phyloP scores from a whole-genome alignment of 768 basidiomycete genomes.

The Lactarius deliciosus region DNA sequence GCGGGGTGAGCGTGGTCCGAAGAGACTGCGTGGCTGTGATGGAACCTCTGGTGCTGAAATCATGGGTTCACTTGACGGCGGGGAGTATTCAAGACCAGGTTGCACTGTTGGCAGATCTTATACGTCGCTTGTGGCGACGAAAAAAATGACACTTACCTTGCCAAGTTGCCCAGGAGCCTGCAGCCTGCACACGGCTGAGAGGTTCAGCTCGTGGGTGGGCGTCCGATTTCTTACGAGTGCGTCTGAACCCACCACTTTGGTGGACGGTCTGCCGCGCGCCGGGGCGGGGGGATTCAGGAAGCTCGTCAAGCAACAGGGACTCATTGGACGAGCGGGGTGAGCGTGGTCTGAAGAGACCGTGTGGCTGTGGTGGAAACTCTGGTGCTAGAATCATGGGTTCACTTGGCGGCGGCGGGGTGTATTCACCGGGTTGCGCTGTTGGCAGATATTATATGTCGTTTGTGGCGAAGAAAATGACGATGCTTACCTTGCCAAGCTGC shows the following conservation, averaged over 20 bases:
- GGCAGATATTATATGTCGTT: neutral
- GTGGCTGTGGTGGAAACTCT: constrained; percentile 47
- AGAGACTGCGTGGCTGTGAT: constrained; percentile 57
- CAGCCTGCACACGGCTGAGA: no score
- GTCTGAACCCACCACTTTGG: no score
- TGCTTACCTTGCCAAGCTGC: no score
- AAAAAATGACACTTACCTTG: no score
- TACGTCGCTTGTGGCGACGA: neutral
- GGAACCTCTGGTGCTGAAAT: constrained; percentile 57
- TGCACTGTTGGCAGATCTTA: constrained; percentile 46
- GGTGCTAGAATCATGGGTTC: constrained; percentile 61
- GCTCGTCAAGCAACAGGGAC: no score
- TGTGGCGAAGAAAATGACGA: no score
- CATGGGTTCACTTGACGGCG: constrained; percentile 51
- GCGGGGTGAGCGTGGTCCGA: constrained; percentile 71
- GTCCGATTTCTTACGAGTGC: no score
- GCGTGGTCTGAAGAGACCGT: constrained; percentile 78
- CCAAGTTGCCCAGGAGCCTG: no score
- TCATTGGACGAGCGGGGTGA: no score
- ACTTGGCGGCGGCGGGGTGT: constrained; percentile 59
- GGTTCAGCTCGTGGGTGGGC: no score
- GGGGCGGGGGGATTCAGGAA: no score
- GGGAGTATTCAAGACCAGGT: constrained; percentile 51
- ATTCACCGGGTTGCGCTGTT: constrained; percentile 59
- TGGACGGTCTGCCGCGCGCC: no score